Evolutionary conservation across 305 asterid genomes (phyloP), one percentile per base, ranked within the genome.

Genomic region (Andrographis paniculata): DNA sequence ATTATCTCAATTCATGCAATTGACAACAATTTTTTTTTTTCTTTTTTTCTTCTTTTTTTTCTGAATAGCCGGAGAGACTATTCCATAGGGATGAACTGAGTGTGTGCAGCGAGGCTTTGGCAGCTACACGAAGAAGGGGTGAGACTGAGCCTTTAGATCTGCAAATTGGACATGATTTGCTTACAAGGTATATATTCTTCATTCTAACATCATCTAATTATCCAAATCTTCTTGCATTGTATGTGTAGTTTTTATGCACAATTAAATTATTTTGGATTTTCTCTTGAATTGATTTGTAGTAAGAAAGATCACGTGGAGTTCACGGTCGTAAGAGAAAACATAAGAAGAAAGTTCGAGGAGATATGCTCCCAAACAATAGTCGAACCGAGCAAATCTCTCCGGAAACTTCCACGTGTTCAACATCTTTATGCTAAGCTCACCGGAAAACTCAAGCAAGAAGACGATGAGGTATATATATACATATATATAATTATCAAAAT

Each of bases 81-180:
- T 88, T 88, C 71, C 75, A 84, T 45, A 75, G 97, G 33, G 60
- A 78, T 41, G 71, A 58, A 52, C 83, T 79, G 46, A 79, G 59
- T 15, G 63, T 88, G 50, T 73, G 60, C 51, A 88, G 97, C 46
- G 97, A 88, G 58, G 97, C 97, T 58, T 76, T 88, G 70, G 97
- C 97, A 56, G 97, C 72, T 63, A 88, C 97, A 27, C 76, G 95
- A 43, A 87, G 87, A 43, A 77, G 97, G 70, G 95, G 97, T 36
- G 76, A 53, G 71, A 66, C 93, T 17, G 83, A 64, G 61, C 50
- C 82, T 63, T 74, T 80, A 11, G 97, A 88, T 73, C 61, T 82
- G 46, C 76, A 84, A 65, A 77, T 84, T 49, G 94, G 88, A 33
- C 80, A 74, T 20, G 94, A 88, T 68, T 80, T 88, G 59, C 93